phyloP scores from a whole-genome alignment of 805 yeast genomes.

The Saccharomycopsis vini region DNA sequence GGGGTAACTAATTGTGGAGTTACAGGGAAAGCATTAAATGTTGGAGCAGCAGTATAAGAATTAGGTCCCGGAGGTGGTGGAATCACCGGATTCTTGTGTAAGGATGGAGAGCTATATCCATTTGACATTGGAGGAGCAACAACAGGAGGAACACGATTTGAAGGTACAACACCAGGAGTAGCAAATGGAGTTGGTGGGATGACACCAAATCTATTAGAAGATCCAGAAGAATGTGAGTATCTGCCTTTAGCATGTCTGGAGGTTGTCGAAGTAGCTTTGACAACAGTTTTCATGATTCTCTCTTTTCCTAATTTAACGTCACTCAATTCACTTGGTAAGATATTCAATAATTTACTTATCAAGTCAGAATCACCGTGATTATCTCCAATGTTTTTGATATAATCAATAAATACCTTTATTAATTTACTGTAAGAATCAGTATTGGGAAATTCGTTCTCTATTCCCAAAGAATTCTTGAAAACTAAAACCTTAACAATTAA shows the following conservation, averaged over 20 bases:
- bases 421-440: conserved; percentile 25
- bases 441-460: conserved; percentile 26
- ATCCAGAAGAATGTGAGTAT: not conserved
- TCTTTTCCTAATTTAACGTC: conserved; percentile 69
- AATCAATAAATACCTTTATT: conserved; percentile 60
- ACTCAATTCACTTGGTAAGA: conserved; percentile 67
- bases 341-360: conserved; percentile 59
- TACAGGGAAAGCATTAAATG: conserved; percentile 24
- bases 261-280: conserved; percentile 17
- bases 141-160: not conserved
- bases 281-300: conserved; percentile 31
- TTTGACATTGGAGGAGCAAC: conserved; percentile 11
- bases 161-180: no score
- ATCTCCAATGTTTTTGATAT: conserved; percentile 68
- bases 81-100: not conserved
- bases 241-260: conserved; percentile 1
- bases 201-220: not conserved
- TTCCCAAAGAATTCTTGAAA: conserved; percentile 15
- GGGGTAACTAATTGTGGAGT: conserved; percentile 21
- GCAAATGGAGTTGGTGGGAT: not conserved
- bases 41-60: conserved; percentile 21
- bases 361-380: conserved; percentile 69
- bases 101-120: not conserved
- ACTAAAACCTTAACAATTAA: conserved; percentile 15
- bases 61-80: not conserved